Percentiles rank a stretch among this genome's conserved stretches.
Evolutionary conservation across 2,329 filamentous ascomycete genomes (phyloP).

Genomic region (Ascochyta clinopodiicola): DNA sequence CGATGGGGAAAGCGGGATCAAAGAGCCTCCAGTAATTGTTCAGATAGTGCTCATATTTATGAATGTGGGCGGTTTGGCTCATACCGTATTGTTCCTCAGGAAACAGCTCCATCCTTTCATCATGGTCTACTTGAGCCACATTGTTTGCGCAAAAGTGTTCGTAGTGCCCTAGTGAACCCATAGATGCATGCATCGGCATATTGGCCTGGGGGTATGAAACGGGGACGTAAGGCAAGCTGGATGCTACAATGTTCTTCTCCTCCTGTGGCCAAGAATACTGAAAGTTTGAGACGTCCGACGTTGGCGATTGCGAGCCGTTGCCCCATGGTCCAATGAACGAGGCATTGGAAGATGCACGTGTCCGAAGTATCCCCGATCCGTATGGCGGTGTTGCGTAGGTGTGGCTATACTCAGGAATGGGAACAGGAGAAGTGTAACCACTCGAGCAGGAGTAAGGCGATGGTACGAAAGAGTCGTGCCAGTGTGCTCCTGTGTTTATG

Average conservation of each 20-base stretch:
- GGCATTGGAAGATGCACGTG: constrained; percentile 47
- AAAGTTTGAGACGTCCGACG: constrained; percentile 44
- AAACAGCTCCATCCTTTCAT: constrained; percentile 45
- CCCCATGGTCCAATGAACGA: constrained; percentile 45
- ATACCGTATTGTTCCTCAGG: constrained; percentile 48
- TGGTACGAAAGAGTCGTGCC: constrained; percentile 37
- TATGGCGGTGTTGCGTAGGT: constrained; percentile 41
- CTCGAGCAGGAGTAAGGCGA: constrained; percentile 46
- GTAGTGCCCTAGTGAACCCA: constrained; percentile 34
- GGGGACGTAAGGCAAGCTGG: constrained; percentile 31
- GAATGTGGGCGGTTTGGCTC: constrained; percentile 41
- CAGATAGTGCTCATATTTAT: constrained; percentile 50
- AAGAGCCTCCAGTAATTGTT: constrained; percentile 55
- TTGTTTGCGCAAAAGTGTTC: constrained; percentile 40
- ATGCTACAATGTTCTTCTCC: constrained; percentile 38
- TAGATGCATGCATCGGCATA: constrained; percentile 26
- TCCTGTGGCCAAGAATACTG: constrained; percentile 39
- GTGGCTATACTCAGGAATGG: constrained; percentile 29
- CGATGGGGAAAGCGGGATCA: constrained; percentile 53
- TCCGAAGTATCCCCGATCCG: constrained; percentile 33
- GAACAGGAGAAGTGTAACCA: constrained; percentile 43
- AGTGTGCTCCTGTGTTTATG: constrained; percentile 27
- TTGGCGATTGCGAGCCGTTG: constrained; percentile 43
- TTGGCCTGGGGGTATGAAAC: constrained; percentile 35
- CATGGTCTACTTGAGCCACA: constrained; percentile 45